Conservation (phyloP, 1,284 basidiomycete species). For the Ceratobasidium sp. region DNA sequence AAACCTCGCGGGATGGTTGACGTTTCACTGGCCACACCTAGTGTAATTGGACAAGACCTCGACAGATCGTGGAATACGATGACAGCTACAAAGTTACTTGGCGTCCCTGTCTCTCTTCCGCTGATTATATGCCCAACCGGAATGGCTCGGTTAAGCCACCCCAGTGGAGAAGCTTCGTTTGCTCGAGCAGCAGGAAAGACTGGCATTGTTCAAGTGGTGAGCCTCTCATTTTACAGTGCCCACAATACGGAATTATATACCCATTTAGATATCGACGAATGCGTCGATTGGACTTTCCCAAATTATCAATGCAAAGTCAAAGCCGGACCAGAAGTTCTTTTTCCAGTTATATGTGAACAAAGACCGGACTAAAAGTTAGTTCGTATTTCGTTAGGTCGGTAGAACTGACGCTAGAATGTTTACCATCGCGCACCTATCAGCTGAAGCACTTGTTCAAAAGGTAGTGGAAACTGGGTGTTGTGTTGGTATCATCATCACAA, state of each 20-base stretch:
- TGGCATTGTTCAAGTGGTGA: constrained; percentile 84
- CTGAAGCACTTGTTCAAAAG: constrained; percentile 78
- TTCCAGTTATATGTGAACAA: constrained; percentile 88
- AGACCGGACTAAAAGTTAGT: constrained; percentile 65
- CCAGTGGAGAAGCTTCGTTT: constrained; percentile 85
- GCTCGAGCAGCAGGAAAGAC: constrained; percentile 77
- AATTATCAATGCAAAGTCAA: constrained; percentile 71
- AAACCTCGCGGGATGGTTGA: constrained; percentile 47
- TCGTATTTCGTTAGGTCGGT: neutral
- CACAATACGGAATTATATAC: neutral
- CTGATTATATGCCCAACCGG: constrained; percentile 74
- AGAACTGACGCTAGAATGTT: neutral
- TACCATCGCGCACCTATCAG: constrained; percentile 53
- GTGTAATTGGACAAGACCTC: neutral
- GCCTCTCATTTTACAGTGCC: neutral
- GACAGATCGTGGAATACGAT: constrained; percentile 33
- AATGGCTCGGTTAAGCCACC: constrained; percentile 90
- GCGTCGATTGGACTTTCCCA: constrained; percentile 81
- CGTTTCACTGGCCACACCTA: constrained; percentile 20
- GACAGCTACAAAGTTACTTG: constrained; percentile 62
- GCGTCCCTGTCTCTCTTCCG: constrained; percentile 61
- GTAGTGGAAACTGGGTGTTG: constrained; percentile 76
- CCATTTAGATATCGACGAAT: constrained; percentile 73
- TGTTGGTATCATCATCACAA: constrained; percentile 90
- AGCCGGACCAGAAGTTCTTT: constrained; percentile 77